phyloP scores from a whole-genome alignment of 1,284 basidiomycete genomes.

The Irpex lacteus region DNA sequence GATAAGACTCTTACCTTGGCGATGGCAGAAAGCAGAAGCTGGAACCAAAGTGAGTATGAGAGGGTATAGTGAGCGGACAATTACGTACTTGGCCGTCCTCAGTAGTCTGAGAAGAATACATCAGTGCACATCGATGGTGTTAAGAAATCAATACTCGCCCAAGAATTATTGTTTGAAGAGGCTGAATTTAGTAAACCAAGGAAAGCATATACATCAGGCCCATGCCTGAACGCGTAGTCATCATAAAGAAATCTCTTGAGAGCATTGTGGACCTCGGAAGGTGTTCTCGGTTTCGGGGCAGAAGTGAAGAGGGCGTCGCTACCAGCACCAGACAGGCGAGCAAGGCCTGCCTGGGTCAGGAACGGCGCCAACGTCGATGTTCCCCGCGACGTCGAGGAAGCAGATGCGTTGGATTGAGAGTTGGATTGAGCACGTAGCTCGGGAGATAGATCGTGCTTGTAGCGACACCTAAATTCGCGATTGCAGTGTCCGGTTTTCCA shows the following conservation, averaged over 20 bases:
- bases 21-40: background rate
- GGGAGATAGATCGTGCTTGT: constrained; percentile 31
- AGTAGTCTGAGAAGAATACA: background rate
- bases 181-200: background rate
- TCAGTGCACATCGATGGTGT: background rate
- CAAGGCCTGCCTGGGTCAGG: constrained; percentile 44
- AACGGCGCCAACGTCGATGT: constrained; percentile 33
- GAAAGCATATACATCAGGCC: background rate
- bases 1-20: background rate
- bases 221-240: constrained; percentile 39
- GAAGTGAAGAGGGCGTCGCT: constrained; percentile 21
- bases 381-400: background rate
- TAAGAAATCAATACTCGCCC: background rate
- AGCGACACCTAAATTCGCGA: constrained; percentile 46
- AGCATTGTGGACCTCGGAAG: constrained; percentile 47
- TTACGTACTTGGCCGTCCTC: background rate
- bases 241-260: constrained; percentile 45
- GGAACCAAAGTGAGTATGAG: background rate
- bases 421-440: constrained; percentile 14
- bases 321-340: constrained; percentile 33
- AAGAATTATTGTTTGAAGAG: background rate
- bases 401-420: constrained; percentile 2
- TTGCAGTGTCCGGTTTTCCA: constrained; percentile 52
- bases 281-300: constrained; percentile 34
- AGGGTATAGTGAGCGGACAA: background rate